A percentile compares a stretch with the other conserved stretches of the same genome.
Conservation (phyloP, 805 yeast species). For the Candida yuanshanica region DNA sequence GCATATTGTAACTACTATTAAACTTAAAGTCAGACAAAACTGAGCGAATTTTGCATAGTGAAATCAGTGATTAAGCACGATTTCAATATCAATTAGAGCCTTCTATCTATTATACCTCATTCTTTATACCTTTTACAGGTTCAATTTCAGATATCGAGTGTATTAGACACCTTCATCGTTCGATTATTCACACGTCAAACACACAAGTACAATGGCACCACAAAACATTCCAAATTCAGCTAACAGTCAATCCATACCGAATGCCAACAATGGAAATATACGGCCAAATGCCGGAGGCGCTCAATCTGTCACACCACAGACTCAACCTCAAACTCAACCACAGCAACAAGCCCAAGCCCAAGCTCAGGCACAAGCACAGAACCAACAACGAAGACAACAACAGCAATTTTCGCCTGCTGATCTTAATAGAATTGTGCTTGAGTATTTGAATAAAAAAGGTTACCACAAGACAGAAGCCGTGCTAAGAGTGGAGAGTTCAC, state of each 20-base stretch:
- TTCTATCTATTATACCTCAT: no score
- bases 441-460: conserved; percentile 89
- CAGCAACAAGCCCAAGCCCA: conserved; percentile 4
- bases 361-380: conserved; percentile 7
- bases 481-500: conserved; percentile 79
- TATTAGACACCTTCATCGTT: not conserved
- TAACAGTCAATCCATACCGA: not conserved
- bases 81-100: no score
- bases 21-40: no score
- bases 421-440: conserved; percentile 85
- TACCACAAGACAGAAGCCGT: conserved; percentile 92
- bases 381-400: conserved; percentile 20
- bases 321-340: conserved; percentile 4
- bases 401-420: conserved; percentile 73
- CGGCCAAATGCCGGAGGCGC: conserved; percentile 1
- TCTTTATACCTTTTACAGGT: no score
- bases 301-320: not conserved
- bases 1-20: no score
- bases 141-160: no score
- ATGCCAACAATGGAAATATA: not conserved
- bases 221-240: not conserved
- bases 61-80: no score
- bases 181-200: not conserved
- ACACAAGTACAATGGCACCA: conserved; percentile 3
- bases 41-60: no score